These are phyloP conservation scores for Ceratocystis cacaofunesta DNA, from an alignment of 2,329 filamentous ascomycete genomes.

Conservation along the genomic window DNA sequence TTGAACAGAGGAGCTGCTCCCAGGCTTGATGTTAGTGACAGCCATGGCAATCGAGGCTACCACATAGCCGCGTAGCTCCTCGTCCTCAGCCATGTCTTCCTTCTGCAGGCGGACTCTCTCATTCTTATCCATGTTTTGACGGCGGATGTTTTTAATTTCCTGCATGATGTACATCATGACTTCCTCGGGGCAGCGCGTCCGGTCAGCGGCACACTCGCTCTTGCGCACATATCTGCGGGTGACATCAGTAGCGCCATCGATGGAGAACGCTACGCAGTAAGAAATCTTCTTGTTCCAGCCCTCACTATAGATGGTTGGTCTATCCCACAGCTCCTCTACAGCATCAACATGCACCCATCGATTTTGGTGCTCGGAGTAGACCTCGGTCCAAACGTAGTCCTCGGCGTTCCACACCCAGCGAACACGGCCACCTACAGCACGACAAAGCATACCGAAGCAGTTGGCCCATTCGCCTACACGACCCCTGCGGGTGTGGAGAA, in stretches of 20 bases:
- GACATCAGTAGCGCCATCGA: slow-evolving; percentile 60
- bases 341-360: slow-evolving; percentile 95
- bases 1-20: slow-evolving; percentile 21
- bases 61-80: slow-evolving; percentile 59
- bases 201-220: slow-evolving; percentile 54
- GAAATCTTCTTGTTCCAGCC: slow-evolving; percentile 95
- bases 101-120: slow-evolving; percentile 69
- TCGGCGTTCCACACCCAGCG: slow-evolving; percentile 98
- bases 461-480: slow-evolving; percentile 94
- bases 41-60: slow-evolving; percentile 59
- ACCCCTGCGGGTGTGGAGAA: slow-evolving; percentile 73
- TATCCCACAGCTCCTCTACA: slow-evolving; percentile 91
- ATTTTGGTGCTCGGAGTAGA: slow-evolving; percentile 85
- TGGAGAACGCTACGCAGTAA: slow-evolving; percentile 93
- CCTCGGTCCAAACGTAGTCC: slow-evolving; percentile 94
- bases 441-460: slow-evolving; percentile 96
- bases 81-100: slow-evolving; percentile 62
- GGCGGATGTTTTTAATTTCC: slow-evolving; percentile 74
- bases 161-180: slow-evolving; percentile 83
- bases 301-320: slow-evolving; percentile 79
- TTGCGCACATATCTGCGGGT: slow-evolving; percentile 57
- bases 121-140: slow-evolving; percentile 72
- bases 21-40: slow-evolving; percentile 51
- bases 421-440: slow-evolving; percentile 77
- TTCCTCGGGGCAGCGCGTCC: slow-evolving; percentile 71